Conservation (phyloP, 78 protist genomes). For the Dictyostelium firmibasis region DNA sequence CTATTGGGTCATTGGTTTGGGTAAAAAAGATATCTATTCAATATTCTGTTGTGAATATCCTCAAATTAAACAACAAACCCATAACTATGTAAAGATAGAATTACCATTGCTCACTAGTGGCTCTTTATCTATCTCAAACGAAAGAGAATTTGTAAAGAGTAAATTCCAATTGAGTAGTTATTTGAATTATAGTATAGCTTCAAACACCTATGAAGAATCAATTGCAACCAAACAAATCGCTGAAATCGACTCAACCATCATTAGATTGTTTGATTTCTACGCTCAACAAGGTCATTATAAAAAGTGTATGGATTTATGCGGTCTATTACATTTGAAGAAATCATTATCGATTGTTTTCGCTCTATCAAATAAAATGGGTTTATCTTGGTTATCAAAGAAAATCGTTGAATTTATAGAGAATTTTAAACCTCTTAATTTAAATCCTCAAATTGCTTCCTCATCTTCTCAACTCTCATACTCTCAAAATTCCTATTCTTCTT, state of each 20-base stretch:
- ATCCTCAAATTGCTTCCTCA: neutral
- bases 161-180: neutral
- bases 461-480: neutral
- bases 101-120: neutral
- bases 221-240: neutral
- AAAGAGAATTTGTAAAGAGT: neutral
- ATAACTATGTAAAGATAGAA: neutral
- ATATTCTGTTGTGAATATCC: constrained; percentile 29
- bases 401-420: neutral
- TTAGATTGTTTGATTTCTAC: neutral
- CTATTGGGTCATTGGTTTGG: constrained; percentile 48
- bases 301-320: constrained; percentile 6
- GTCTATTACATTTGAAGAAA: constrained; percentile 36
- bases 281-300: neutral
- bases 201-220: neutral
- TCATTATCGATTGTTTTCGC: constrained; percentile 27
- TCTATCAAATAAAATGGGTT: constrained; percentile 14
- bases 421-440: constrained; percentile 1
- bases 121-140: neutral
- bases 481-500: neutral
- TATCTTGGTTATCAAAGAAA: neutral
- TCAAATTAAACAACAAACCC: constrained; percentile 16
- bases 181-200: neutral
- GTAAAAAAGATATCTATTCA: neutral
- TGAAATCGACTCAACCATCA: constrained; percentile 9